Conservation (phyloP, 2,329 filamentous ascomycete species). For the Helicocarpus griseus region DNA sequence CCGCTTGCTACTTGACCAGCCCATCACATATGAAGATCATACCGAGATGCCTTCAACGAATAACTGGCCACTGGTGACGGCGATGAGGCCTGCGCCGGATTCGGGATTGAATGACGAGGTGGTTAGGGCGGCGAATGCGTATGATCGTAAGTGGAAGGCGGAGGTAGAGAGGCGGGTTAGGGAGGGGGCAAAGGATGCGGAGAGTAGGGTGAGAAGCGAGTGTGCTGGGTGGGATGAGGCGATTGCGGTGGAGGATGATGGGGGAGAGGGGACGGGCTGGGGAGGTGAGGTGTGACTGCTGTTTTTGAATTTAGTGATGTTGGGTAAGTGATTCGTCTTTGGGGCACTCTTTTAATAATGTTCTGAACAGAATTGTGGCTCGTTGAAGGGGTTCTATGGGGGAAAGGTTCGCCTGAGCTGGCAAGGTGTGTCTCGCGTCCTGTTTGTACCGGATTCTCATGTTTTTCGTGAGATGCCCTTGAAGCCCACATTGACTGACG, state of each 20-base stretch:
- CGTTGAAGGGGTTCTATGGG: too few species aligned
- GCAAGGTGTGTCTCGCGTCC: too few species aligned
- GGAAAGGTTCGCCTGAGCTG: too few species aligned
- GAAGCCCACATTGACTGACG: too few species aligned
- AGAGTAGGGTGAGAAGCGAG: slow-evolving; percentile 15
- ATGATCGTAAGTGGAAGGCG: slow-evolving; percentile 13
- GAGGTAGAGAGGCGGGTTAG: slow-evolving; percentile 16
- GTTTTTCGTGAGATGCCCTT: too few species aligned
- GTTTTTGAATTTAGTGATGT: background rate
- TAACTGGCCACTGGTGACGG: slow-evolving; percentile 1
- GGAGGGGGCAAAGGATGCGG: slow-evolving; percentile 7
- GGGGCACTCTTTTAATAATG: too few species aligned
- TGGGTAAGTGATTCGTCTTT: too few species aligned
- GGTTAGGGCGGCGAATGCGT: background rate
- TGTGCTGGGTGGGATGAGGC: slow-evolving; percentile 17
- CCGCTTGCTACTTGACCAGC: slow-evolving; percentile 15
- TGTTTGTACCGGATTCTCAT: too few species aligned
- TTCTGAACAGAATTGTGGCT: too few species aligned
- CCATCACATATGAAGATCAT: background rate
- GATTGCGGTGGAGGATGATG: slow-evolving; percentile 15
- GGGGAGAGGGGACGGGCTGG: slow-evolving; percentile 2
- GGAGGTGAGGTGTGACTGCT: background rate
- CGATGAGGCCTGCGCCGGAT: background rate
- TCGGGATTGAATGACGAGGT: background rate
- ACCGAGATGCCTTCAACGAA: background rate